phyloP scores from a whole-genome alignment of 257 asterid species.

The Plectranthus barbatus region DNA sequence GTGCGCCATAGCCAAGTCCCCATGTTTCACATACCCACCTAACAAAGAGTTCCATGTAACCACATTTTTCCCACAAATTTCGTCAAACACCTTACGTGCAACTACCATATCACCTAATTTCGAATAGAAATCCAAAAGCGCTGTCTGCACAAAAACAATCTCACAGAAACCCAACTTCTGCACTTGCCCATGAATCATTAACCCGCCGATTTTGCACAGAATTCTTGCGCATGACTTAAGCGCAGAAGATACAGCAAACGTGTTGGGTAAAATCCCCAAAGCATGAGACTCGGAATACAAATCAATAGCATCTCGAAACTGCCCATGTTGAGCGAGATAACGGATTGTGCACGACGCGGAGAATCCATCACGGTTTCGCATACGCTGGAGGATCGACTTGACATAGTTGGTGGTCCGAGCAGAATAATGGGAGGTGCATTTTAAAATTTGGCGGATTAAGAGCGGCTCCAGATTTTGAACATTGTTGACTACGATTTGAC shows the following conservation, averaged over 20 bases:
- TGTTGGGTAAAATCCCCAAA: conserved; percentile 45
- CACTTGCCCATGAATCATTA: conserved; percentile 61
- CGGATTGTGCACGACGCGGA: conserved; percentile 49
- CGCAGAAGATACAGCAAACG: conserved; percentile 63
- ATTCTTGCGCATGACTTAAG: conserved; percentile 63
- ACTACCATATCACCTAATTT: conserved; percentile 55
- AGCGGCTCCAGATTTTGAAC: conserved; percentile 33
- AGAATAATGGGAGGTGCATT: conserved; percentile 21
- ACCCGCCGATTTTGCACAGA: conserved; percentile 32
- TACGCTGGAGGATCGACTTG: conserved; percentile 24
- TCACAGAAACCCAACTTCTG: conserved; percentile 50
- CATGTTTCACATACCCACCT: conserved; percentile 51
- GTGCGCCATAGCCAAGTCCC: conserved; percentile 51
- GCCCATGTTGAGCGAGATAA: conserved; percentile 52
- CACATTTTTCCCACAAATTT: conserved; percentile 47
- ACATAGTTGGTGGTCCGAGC: conserved; percentile 26
- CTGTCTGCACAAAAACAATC: conserved; percentile 67
- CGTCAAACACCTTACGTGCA: conserved; percentile 61
- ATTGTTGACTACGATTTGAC: conserved; percentile 36
- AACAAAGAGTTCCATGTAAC: conserved; percentile 83
- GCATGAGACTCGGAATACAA: conserved; percentile 43
- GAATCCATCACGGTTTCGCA: conserved; percentile 30
- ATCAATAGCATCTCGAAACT: conserved; percentile 43
- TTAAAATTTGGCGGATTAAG: conserved; percentile 35
- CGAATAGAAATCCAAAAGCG: conserved; percentile 65